Conservation (phyloP, 768 basidiomycete species). For the Hortiboletus flavorubellus region DNA sequence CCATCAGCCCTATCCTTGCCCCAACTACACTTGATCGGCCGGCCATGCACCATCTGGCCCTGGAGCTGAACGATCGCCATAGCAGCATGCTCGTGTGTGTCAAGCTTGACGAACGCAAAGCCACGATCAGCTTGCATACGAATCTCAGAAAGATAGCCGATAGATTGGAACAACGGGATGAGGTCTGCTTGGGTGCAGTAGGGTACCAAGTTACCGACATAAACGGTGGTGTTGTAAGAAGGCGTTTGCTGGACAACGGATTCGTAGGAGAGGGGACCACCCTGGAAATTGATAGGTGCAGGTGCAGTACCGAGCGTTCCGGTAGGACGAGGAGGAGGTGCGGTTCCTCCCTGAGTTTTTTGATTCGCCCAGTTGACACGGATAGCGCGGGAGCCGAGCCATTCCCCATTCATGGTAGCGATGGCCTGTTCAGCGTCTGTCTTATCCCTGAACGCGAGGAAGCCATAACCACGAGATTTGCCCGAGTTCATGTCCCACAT, state of each 20-base stretch:
- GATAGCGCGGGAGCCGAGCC: conserved; percentile 96
- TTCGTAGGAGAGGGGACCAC: conserved; percentile 88
- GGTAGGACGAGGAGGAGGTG: conserved; percentile 39
- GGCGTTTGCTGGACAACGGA: conserved; percentile 92
- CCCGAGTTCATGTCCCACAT: conserved; percentile 99
- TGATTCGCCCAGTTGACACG: conserved; percentile 99
- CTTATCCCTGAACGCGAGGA: conserved; percentile 98
- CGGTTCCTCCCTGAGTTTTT: conserved; percentile 76
- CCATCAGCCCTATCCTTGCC: conserved; percentile 91
- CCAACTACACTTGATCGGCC: conserved; percentile 99
- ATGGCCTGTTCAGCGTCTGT: conserved; percentile 99
- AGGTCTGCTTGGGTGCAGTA: conserved; percentile 97
- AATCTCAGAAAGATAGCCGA: conserved; percentile 97
- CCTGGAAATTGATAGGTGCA: conserved; percentile 88
- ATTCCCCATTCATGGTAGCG: conserved; percentile 99
- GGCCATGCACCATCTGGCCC: conserved; percentile 94
- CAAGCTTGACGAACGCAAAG: conserved; percentile 98
- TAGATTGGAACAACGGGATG: conserved; percentile 96
- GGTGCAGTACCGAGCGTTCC: conserved; percentile 62
- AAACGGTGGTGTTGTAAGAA: conserved; percentile 92
- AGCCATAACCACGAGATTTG: conserved; percentile 96
- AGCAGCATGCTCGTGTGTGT: conserved; percentile 97
- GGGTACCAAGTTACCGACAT: conserved; percentile 97
- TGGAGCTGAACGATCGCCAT: conserved; percentile 97
- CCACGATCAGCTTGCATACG: conserved; percentile 99